Percentiles rank a stretch among this genome's conserved stretches.
Conservation (phyloP, 148 eudicot genomes). For the Cornus kousa region DNA sequence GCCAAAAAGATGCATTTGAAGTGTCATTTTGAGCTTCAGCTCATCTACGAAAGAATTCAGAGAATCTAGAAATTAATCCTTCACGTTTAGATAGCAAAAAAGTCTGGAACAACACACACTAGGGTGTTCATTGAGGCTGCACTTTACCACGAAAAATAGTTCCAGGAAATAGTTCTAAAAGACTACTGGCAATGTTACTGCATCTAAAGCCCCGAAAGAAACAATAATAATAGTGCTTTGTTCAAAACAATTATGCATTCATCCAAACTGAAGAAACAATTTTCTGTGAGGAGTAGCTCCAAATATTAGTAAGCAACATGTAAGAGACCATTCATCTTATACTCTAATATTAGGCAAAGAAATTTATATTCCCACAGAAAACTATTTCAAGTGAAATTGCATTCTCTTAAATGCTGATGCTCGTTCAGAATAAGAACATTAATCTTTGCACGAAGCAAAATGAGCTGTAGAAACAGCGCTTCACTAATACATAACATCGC, state of each 20-base stretch:
- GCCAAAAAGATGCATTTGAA: neutral
- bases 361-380: neutral
- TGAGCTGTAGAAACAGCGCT: neutral
- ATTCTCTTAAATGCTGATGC: neutral
- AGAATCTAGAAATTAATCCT: too few species aligned
- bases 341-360: neutral
- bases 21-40: too few species aligned
- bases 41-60: neutral
- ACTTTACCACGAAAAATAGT: neutral
- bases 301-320: constrained; percentile 1
- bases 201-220: too few species aligned
- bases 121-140: too few species aligned
- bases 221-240: too few species aligned
- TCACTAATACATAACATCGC: neutral
- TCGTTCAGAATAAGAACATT: neutral
- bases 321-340: neutral
- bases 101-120: too few species aligned
- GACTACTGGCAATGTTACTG: neutral
- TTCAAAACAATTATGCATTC: neutral
- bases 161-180: neutral
- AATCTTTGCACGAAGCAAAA: neutral
- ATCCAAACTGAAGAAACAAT: too few species aligned
- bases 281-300: neutral
- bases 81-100: too few species aligned
- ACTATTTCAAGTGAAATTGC: neutral